Conservation (phyloP, 306 rosid species). For the Styphnolobium japonicum region DNA sequence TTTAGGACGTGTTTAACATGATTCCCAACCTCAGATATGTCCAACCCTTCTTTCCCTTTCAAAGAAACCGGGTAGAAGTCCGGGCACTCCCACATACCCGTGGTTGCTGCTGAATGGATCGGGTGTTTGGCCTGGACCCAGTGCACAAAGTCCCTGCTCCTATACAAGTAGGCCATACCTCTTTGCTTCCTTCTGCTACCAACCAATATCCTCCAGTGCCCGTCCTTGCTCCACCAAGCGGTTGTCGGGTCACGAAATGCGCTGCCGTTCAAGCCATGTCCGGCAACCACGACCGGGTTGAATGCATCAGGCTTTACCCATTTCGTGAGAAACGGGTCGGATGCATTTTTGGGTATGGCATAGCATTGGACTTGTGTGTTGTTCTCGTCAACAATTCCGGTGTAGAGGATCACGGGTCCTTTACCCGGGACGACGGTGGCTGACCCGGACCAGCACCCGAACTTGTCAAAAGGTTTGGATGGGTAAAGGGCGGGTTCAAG, state of each 20-base stretch:
- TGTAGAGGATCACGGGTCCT: conserved; percentile 75
- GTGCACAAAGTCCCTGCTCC: conserved; percentile 49
- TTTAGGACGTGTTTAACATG: conserved; percentile 60
- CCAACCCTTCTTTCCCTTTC: conserved; percentile 42
- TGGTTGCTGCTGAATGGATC: conserved; percentile 39
- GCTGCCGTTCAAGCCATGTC: conserved; percentile 24
- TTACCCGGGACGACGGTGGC: conserved; percentile 65
- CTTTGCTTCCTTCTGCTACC: conserved; percentile 53
- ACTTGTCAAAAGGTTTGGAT: conserved; percentile 67
- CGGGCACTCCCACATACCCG: conserved; percentile 97
- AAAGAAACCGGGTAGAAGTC: conserved; percentile 69
- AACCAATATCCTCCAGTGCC: conserved; percentile 61
- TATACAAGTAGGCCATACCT: conserved; percentile 65
- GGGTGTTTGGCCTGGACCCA: conserved; percentile 78
- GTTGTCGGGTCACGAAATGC: conserved; percentile 89
- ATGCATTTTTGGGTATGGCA: conserved; percentile 49
- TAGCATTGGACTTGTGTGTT: conserved; percentile 62
- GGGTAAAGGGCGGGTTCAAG: conserved; percentile 58
- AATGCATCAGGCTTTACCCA: conserved; percentile 68
- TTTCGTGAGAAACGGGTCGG: conserved; percentile 50
- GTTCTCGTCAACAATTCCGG: conserved; percentile 47
- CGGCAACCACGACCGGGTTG: conserved; percentile 55
- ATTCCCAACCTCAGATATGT: conserved; percentile 33
- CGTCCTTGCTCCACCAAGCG: conserved; percentile 54
- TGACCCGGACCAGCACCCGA: conserved; percentile 92